Evolutionary conservation across 805 yeast species (phyloP).

Genomic region (Starmera quercuum): DNA sequence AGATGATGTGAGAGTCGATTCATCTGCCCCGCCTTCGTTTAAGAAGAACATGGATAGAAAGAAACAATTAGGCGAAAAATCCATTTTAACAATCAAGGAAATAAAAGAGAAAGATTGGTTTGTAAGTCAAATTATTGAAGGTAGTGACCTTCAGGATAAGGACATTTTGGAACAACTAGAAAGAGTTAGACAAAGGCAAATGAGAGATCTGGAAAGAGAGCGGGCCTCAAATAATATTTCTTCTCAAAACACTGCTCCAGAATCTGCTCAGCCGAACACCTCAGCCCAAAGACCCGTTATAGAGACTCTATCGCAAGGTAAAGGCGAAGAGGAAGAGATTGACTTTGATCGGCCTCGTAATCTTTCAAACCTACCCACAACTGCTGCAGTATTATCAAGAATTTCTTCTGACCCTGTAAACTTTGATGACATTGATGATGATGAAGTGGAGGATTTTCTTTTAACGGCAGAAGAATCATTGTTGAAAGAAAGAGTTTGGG

Average conservation of each 20-base stretch:
- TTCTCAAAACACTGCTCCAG: slow-evolving; percentile 4
- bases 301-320: background rate
- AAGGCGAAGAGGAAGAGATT: background rate
- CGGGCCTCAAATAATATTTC: slow-evolving; percentile 10
- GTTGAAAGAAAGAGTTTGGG: slow-evolving; percentile 82
- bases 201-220: slow-evolving; percentile 10
- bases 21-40: slow-evolving; percentile 79
- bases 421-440: slow-evolving; percentile 77
- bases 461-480: slow-evolving; percentile 63
- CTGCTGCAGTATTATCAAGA: slow-evolving; percentile 42
- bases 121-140: slow-evolving; percentile 7
- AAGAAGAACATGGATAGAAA: slow-evolving; percentile 51
- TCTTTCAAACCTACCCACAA: slow-evolving; percentile 49
- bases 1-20: slow-evolving; percentile 24
- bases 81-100: slow-evolving; percentile 10
- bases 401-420: slow-evolving; percentile 56
- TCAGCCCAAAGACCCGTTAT: background rate
- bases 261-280: slow-evolving; percentile 3
- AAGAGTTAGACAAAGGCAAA: slow-evolving; percentile 20
- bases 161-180: slow-evolving; percentile 22
- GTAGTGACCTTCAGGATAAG: slow-evolving; percentile 14
- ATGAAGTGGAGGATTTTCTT: slow-evolving; percentile 55
- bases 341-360: slow-evolving; percentile 47
- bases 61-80: slow-evolving; percentile 27
- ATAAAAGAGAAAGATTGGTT: slow-evolving; percentile 10